Percentiles rank a stretch among this genome's conserved stretches.
Evolutionary conservation across 2,329 filamentous ascomycete genomes (phyloP).

Genomic region (Arthrobotrys sinensis): DNA sequence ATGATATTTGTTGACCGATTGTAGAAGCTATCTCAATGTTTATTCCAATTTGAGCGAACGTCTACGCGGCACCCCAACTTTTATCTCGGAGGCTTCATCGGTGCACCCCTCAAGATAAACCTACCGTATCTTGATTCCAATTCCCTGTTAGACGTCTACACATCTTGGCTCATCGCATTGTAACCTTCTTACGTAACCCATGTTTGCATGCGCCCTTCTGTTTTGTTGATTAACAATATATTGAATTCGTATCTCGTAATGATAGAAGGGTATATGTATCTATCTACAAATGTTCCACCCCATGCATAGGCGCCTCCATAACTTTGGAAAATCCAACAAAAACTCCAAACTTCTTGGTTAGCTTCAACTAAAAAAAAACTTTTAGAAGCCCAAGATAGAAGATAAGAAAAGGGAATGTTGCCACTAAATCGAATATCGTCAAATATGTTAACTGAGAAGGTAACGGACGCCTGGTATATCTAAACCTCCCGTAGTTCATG

Average conservation of each 20-base stretch:
- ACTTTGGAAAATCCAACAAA: not conserved
- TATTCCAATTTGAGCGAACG: not conserved
- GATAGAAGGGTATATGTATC: conserved; percentile 32
- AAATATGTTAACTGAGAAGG: conserved; percentile 1
- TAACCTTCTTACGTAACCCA: conserved; percentile 16
- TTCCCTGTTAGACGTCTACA: not conserved
- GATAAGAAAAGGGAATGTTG: not conserved
- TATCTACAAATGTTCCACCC: conserved; percentile 14
- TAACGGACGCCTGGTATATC: not conserved
- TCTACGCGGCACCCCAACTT: not conserved
- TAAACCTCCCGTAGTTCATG: conserved; percentile 45
- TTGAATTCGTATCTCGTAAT: conserved; percentile 45
- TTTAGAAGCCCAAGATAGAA: not conserved
- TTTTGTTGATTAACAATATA: conserved; percentile 20
- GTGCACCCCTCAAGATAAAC: no score
- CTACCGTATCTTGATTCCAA: not conserved
- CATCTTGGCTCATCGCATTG: not conserved
- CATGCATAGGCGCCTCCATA: conserved; percentile 21
- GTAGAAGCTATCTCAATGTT: not conserved
- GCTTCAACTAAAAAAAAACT: not conserved
- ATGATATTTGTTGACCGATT: not conserved
- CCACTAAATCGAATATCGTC: not conserved
- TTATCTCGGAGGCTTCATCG: not conserved
- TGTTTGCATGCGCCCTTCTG: no score
- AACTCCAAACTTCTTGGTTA: not conserved